phyloP scores from a whole-genome alignment of 148 eudicot species.

The Beta vulgaris region DNA sequence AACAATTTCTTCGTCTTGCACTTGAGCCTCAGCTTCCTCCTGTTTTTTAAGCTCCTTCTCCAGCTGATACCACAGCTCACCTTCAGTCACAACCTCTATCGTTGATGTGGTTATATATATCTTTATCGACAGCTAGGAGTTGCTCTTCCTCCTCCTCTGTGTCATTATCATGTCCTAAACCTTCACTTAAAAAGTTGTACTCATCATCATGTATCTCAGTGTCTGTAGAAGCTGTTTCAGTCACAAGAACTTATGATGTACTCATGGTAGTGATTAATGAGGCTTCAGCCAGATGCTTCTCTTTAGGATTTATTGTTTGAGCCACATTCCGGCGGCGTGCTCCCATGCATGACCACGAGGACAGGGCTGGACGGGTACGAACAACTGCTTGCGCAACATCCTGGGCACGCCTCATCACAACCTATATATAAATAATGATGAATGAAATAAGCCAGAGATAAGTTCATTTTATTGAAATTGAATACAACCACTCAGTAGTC shows the following conservation, averaged over 20 bases:
- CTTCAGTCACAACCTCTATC: constrained; percentile 63
- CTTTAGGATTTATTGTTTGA: constrained; percentile 36
- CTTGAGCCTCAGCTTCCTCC: constrained; percentile 39
- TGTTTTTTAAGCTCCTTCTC: constrained; percentile 71
- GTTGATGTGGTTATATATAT: constrained; percentile 43
- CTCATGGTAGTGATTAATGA: constrained; percentile 40
- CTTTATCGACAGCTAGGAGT: constrained; percentile 43
- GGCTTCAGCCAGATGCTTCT: constrained; percentile 45
- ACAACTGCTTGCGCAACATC: constrained; percentile 91
- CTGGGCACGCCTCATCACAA: constrained; percentile 85
- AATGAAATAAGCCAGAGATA: constrained; percentile 3
- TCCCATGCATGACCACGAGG: constrained; percentile 95
- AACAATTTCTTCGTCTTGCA: constrained; percentile 64
- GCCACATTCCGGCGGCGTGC: constrained; percentile 65
- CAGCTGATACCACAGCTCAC: constrained; percentile 75
- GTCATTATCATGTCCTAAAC: constrained; percentile 48
- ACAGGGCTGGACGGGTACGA: constrained; percentile 69
- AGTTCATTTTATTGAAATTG: not conserved
- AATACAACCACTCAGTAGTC: not conserved
- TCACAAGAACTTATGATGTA: constrained; percentile 39
- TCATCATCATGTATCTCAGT: constrained; percentile 29
- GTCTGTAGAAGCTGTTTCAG: constrained; percentile 31
- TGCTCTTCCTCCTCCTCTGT: constrained; percentile 63
- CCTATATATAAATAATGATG: constrained; percentile 40
- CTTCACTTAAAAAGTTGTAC: constrained; percentile 44